Evolutionary conservation across 148 eudicot genomes (phyloP).

Genomic region (Rhododendron griersonianum): DNA sequence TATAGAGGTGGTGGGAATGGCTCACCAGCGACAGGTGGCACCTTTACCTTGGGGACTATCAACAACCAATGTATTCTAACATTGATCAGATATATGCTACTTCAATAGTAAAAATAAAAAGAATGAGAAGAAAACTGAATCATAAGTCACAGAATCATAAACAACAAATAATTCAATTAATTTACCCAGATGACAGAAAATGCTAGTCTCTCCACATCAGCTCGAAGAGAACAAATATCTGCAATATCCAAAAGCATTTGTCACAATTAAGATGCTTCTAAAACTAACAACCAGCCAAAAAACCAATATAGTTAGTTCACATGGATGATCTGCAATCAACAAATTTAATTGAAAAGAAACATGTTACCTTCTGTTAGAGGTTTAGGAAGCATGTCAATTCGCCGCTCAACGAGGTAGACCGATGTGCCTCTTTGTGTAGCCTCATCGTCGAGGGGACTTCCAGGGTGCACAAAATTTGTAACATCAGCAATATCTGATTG

Average conservation of each 20-base stretch:
- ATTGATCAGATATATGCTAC: background rate
- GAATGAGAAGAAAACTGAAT: background rate
- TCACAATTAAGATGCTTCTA: background rate
- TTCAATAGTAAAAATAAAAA: background rate
- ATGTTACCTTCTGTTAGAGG: slow-evolving; percentile 88
- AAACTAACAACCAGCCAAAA: background rate
- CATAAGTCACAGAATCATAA: background rate
- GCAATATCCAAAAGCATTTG: slow-evolving; percentile 17
- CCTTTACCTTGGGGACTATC: background rate
- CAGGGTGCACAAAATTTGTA: slow-evolving; percentile 95
- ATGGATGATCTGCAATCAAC: background rate
- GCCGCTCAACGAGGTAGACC: slow-evolving; percentile 90
- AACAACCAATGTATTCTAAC: background rate
- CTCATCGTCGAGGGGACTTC: slow-evolving; percentile 88
- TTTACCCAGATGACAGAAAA: slow-evolving; percentile 94
- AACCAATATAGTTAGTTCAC: background rate
- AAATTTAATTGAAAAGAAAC: background rate
- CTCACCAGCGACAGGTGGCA: background rate
- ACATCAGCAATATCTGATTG: slow-evolving; percentile 94
- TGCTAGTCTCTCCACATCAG: slow-evolving; percentile 92
- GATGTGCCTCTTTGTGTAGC: slow-evolving; percentile 98
- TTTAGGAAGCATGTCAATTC: slow-evolving; percentile 99
- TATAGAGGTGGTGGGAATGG: background rate
- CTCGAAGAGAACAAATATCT: slow-evolving; percentile 95
- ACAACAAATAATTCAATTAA: background rate